Evolutionary conservation across 2,329 filamentous ascomycete species (phyloP), one percentile per base, ranked within the genome.

Genomic region (Emergomyces orientalis): DNA sequence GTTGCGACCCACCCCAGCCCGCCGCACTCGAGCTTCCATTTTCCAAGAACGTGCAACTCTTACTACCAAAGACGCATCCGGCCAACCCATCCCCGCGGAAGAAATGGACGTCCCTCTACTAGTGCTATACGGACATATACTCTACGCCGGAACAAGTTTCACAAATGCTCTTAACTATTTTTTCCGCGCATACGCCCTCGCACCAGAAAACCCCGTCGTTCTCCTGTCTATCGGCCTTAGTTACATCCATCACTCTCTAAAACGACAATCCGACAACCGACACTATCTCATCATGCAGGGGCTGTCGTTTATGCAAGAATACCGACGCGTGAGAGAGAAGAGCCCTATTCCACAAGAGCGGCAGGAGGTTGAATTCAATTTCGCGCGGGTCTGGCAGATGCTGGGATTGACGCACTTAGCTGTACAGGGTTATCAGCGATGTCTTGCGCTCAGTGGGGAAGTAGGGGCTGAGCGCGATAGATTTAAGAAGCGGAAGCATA

Each of bases 221-320:
- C 88, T 91, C 65, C 82, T 99, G 13, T 89, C 85, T 68, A 87
- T 97, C 30, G 91, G 88, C 0, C 82, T 94, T 14, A 87, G 88
- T 37, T 97, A 96, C 73, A 84, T 97, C 47, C 90, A 97, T 73
- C 89, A 94, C 72, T 88, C 89, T 0, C 83, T 97, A 71, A 97
- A 97, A 74, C 84, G 93, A 1, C 90, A 96, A 74, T 87, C 88
- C 0, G 90, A 93, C 57, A 97, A 97, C 72, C 82, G 94, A 1
- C 93, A 97, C 72, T 93, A 90, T 71, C 84, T 91, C 49, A 86
- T 97, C 51, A 81, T 90, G 66, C 92, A 97, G 73, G 94, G 91
- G 0, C 82, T 97, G 59, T 81, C 87, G 0, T 97, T 96, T 70
- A 76, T 97, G 63, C 84, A 87, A 63, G 80, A 85, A 43, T 96